Base-by-base conservation (phyloP, 129 eudicot genomes). In the Tagetes erecta region DNA sequence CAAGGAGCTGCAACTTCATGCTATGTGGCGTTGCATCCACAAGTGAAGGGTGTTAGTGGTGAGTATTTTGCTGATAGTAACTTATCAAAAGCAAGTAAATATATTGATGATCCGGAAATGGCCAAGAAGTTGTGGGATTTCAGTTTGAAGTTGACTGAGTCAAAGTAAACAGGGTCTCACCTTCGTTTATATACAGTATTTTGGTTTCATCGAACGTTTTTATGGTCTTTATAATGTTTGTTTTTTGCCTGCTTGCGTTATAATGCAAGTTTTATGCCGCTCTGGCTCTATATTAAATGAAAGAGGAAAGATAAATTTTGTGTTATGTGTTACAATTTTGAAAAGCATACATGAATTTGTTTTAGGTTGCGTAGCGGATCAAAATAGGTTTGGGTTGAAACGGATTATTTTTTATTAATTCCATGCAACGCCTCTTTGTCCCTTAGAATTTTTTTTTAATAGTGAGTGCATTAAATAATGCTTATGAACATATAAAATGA, bases 1-100 rank as follows among this genome's bases (percentile, higher is more conserved):
- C 77, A 91, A 88, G 97, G 97, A 77, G 97, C 97, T 37, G 96
- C 97, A 64, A 88, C 97, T 7, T 73, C 90, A 37, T 88, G 97
- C 65, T 91, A 91, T 69, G 87, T 88, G 44, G 92, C 97, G 2
- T 55, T 91, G 87, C 83, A 91, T 83, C 97, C 96, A 11, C 85
- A 88, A 77, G 90, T 86, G 62, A 76, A 84, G 47, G 96, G 92
- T 33, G 92, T 88, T 37, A 86, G 86, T n/a, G 97, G 97, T 0
- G 85, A 91, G 83, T 91, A 91, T 76, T 91, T 91, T 84, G 70
- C 82, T 11, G 96, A 91, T 79, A 73, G 88, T 71, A 88, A 91
- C 72, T 50, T 86, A 33, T 81, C 86, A 27, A 78, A 86, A 67
- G 76, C 86, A 14, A 77, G 79, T 46, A 37, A 81, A 64, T 70